Conservation (phyloP, 2,329 filamentous ascomycete species). For the Endothia cerciana region DNA sequence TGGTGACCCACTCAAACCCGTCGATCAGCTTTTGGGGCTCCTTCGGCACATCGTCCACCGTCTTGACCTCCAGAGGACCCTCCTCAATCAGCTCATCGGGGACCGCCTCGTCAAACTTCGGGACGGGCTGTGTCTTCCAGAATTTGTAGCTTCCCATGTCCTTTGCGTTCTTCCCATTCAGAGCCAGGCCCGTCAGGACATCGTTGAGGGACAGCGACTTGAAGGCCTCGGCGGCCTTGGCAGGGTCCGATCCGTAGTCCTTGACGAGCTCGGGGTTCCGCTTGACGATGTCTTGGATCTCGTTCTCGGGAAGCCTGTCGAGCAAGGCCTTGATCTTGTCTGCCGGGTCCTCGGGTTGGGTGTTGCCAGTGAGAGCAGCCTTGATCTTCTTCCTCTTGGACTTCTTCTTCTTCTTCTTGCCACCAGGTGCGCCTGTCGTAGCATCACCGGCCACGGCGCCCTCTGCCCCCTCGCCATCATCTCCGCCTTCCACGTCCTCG, state of each 20-base stretch:
- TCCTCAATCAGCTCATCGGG: slow-evolving; percentile 64
- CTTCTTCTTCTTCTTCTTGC: slow-evolving; percentile 67
- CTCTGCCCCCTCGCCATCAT: slow-evolving; percentile 43
- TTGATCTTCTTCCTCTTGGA: slow-evolving; percentile 67
- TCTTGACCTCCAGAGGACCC: slow-evolving; percentile 82
- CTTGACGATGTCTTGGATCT: slow-evolving; percentile 68
- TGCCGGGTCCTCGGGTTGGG: slow-evolving; percentile 41
- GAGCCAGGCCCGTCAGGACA: slow-evolving; percentile 74
- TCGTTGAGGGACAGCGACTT: slow-evolving; percentile 70
- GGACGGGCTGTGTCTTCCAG: slow-evolving; percentile 96
- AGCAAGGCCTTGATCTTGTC: slow-evolving; percentile 55
- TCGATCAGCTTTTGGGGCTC: slow-evolving; percentile 75
- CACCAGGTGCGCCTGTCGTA: slow-evolving; percentile 36
- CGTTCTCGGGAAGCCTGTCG: slow-evolving; percentile 56
- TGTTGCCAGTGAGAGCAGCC: slow-evolving; percentile 43
- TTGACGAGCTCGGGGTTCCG: slow-evolving; percentile 74
- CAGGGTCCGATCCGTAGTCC: slow-evolving; percentile 47
- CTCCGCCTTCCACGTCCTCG: slow-evolving; percentile 44
- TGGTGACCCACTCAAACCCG: slow-evolving; percentile 92
- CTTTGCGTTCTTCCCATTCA: slow-evolving; percentile 86
- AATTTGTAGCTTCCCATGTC: slow-evolving; percentile 98
- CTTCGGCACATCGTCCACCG: slow-evolving; percentile 77
- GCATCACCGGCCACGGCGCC: slow-evolving; percentile 42
- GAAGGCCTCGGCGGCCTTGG: slow-evolving; percentile 55
- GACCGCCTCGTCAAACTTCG: slow-evolving; percentile 70